phyloP scores from a whole-genome alignment of 441 rosid genomes.

The Brassica balearica region DNA sequence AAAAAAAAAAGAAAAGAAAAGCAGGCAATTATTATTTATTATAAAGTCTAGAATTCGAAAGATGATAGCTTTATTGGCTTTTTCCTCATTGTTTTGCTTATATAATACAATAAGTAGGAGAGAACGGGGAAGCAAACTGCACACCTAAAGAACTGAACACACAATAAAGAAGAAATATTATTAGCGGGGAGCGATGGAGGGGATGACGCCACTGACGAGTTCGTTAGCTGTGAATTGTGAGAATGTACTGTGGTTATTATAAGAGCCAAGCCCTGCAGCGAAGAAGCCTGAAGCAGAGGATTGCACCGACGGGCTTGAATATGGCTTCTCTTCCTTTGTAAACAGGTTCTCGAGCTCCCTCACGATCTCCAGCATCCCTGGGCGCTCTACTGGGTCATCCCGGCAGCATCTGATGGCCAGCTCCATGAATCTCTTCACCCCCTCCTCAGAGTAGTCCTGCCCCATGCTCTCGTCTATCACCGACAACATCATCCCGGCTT shows the following conservation, averaged over 20 bases:
- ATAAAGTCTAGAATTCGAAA: too few species aligned
- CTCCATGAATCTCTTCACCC: constrained; percentile 57
- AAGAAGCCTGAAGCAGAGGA: constrained; percentile 40
- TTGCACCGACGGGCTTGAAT: constrained; percentile 49
- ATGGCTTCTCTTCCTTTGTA: constrained; percentile 51
- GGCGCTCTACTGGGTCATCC: constrained; percentile 55
- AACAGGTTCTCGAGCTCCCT: constrained; percentile 72
- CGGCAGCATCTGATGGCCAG: constrained; percentile 67
- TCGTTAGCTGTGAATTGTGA: constrained; percentile 55
- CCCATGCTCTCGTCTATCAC: constrained; percentile 82
- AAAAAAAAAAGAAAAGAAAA: too few species aligned
- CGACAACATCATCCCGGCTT: constrained; percentile 57
- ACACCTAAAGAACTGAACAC: neutral
- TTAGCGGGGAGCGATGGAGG: constrained; percentile 57
- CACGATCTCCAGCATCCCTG: neutral
- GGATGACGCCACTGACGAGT: constrained; percentile 64
- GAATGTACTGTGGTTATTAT: neutral
- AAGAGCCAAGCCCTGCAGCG: neutral
- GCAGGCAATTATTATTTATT: too few species aligned
- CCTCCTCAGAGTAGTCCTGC: constrained; percentile 60
- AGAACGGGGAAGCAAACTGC: neutral
- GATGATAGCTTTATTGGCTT: neutral
- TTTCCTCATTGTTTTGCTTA: neutral
- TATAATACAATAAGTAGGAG: neutral
- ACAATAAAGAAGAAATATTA: neutral